phyloP scores from a whole-genome alignment of 345 rosid species.

The Camelina laxa region DNA sequence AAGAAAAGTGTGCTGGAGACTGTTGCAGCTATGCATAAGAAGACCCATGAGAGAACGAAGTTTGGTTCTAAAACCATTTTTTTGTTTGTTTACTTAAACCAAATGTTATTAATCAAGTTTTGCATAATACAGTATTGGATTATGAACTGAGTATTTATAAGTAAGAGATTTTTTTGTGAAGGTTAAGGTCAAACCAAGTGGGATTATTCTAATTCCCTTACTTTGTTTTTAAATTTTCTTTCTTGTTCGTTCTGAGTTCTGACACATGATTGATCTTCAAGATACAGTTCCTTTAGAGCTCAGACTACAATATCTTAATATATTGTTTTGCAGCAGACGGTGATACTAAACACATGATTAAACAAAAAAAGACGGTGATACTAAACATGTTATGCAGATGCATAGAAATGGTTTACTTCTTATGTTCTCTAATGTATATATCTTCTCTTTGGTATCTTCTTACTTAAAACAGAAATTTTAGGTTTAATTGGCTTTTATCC shows the following conservation, averaged over 20 bases:
- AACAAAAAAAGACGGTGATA: constrained; percentile 26
- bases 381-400: constrained; percentile 34
- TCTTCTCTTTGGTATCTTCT: not conserved
- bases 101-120: not conserved
- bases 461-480: not conserved
- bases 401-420: not conserved
- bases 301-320: constrained; percentile 12
- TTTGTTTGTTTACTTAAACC: constrained; percentile 15
- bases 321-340: constrained; percentile 19
- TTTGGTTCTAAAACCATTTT: constrained; percentile 44
- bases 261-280: constrained; percentile 43
- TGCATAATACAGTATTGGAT: constrained; percentile 5
- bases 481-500: no score
- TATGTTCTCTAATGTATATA: not conserved
- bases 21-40: constrained; percentile 49
- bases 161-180: constrained; percentile 23
- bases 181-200: constrained; percentile 32
- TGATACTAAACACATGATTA: constrained; percentile 25
- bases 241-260: not conserved
- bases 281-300: constrained; percentile 41
- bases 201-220: constrained; percentile 4
- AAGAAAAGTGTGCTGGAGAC: constrained; percentile 49
- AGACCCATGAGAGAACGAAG: constrained; percentile 44
- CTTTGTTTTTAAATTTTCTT: not conserved
- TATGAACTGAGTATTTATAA: constrained; percentile 38